phyloP scores from a whole-genome alignment of 305 asterid species.

The Ajuga reptans region DNA sequence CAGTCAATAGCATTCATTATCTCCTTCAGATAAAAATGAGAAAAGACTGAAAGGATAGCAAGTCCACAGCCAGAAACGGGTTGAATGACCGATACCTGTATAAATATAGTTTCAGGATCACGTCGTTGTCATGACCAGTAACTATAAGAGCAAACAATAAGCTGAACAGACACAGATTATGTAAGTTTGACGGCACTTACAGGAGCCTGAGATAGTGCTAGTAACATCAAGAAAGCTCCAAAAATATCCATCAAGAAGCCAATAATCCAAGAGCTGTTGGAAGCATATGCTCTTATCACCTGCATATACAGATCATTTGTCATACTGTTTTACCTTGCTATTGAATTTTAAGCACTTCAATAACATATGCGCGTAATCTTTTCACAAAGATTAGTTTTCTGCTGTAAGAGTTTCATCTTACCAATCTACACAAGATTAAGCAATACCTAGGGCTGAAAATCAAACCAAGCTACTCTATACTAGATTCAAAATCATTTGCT shows the following conservation, averaged over 20 bases:
- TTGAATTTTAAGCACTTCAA: neutral
- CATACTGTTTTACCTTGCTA: neutral
- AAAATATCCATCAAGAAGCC: slow-evolving; percentile 92
- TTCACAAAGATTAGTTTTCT: neutral
- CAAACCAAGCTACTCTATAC: too few species aligned
- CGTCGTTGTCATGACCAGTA: neutral
- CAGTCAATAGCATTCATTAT: slow-evolving; percentile 91
- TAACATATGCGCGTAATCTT: neutral
- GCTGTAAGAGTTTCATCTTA: neutral
- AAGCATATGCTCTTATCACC: slow-evolving; percentile 90
- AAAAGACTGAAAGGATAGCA: slow-evolving; percentile 88
- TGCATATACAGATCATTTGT: slow-evolving; percentile 29
- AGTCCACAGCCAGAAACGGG: slow-evolving; percentile 99
- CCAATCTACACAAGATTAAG: neutral
- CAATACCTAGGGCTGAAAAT: neutral
- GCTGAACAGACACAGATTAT: neutral
- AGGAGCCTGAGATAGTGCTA: slow-evolving; percentile 91
- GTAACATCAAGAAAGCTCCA: slow-evolving; percentile 89
- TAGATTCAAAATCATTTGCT: too few species aligned
- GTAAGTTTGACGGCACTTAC: slow-evolving; percentile 34
- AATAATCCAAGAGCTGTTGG: slow-evolving; percentile 68
- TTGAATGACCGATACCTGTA: slow-evolving; percentile 87
- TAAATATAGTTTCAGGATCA: slow-evolving; percentile 10
- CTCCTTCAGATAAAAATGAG: slow-evolving; percentile 94
- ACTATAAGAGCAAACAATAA: neutral